phyloP scores from a whole-genome alignment of 108 stramenopile genomes.

The Nannochloropsis salina region DNA sequence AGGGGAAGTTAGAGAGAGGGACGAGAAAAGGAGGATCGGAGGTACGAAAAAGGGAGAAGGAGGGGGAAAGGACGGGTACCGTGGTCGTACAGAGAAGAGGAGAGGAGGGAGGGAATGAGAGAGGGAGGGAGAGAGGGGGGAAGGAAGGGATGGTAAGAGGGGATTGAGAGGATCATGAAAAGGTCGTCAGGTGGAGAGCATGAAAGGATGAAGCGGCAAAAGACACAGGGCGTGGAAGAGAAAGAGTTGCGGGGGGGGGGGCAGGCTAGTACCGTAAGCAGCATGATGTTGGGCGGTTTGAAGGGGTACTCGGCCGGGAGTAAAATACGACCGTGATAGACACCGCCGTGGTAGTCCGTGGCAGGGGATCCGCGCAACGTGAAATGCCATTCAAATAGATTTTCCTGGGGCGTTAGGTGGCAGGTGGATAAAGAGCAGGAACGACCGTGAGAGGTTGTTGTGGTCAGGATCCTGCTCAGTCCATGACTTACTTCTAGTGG shows the following conservation, averaged over 20 bases:
- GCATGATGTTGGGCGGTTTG: slow-evolving; percentile 93
- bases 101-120: neutral
- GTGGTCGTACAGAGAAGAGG: neutral
- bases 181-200: no score
- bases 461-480: neutral
- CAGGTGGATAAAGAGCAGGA: slow-evolving; percentile 2
- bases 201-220: no score
- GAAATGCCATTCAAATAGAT: slow-evolving; percentile 76
- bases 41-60: slow-evolving; percentile 15
- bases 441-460: neutral
- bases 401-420: slow-evolving; percentile 20
- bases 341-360: slow-evolving; percentile 64
- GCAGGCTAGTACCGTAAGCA: slow-evolving; percentile 62
- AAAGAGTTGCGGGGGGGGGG: neutral
- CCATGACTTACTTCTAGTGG: slow-evolving; percentile 80
- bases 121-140: neutral
- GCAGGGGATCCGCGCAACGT: slow-evolving; percentile 76
- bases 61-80: neutral
- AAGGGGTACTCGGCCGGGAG: slow-evolving; percentile 62
- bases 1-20: no score
- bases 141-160: neutral
- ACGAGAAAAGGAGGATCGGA: neutral
- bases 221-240: neutral
- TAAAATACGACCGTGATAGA: slow-evolving; percentile 91
- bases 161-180: neutral